phyloP scores from a whole-genome alignment of 1,284 basidiomycete genomes.

The Marasmius oreades region DNA sequence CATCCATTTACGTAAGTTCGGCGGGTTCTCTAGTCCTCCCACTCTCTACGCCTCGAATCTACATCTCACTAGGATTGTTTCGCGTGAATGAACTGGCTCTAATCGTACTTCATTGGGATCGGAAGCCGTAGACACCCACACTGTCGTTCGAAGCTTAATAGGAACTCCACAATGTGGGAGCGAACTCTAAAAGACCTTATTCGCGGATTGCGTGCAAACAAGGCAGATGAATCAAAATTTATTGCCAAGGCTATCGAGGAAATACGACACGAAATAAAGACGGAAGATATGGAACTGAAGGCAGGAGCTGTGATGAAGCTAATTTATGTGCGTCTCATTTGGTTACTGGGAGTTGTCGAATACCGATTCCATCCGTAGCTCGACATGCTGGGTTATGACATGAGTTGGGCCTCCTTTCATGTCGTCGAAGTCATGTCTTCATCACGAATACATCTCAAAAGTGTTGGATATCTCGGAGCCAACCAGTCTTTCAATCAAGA shows the following conservation, averaged over 20 bases:
- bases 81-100: too few relatives aligned
- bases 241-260: conserved; percentile 81
- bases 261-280: conserved; percentile 88
- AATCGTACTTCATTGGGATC: background rate
- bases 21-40: too few relatives aligned
- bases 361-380: conserved; percentile 46
- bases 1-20: too few relatives aligned
- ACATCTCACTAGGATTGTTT: too few relatives aligned
- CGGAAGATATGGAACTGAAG: conserved; percentile 96
- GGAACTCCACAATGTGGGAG: conserved; percentile 77
- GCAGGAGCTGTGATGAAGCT: conserved; percentile 94
- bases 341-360: conserved; percentile 9
- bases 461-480: conserved; percentile 94
- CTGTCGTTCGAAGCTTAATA: background rate
- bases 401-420: conserved; percentile 90
- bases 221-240: conserved; percentile 79
- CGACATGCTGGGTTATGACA: conserved; percentile 91
- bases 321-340: conserved; percentile 73
- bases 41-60: too few relatives aligned
- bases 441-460: conserved; percentile 87
- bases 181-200: conserved; percentile 91
- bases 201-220: conserved; percentile 83
- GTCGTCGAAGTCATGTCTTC: conserved; percentile 99
- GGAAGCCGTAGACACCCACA: background rate
- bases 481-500: conserved; percentile 90